phyloP scores from a whole-genome alignment of 345 rosid genomes.

The Physaria fendleri region DNA sequence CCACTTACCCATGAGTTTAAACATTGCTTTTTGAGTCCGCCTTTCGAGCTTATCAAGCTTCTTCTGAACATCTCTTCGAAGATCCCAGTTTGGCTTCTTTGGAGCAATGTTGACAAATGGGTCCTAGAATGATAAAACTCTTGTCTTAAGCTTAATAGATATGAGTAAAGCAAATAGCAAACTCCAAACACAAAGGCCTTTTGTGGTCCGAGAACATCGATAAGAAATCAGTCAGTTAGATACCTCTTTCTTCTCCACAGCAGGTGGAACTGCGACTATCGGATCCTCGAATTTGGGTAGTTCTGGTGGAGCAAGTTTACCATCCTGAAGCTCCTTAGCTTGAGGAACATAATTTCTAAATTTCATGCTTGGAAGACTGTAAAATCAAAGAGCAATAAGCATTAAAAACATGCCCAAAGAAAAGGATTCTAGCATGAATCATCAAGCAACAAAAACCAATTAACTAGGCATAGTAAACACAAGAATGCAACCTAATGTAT shows the following conservation, averaged over 20 bases:
- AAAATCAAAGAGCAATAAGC: constrained; percentile 2
- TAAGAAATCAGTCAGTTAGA: not conserved
- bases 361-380: constrained; percentile 65
- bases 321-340: constrained; percentile 83
- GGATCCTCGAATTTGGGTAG: constrained; percentile 92
- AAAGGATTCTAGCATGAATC: not conserved
- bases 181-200: not conserved
- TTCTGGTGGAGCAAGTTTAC: constrained; percentile 76
- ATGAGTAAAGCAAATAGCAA: not conserved
- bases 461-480: not conserved
- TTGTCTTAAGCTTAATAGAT: not conserved
- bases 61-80: constrained; percentile 87
- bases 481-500: not conserved
- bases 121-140: constrained; percentile 42
- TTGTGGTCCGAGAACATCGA: not conserved
- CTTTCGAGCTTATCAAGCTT: constrained; percentile 94
- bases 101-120: constrained; percentile 96
- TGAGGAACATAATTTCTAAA: constrained; percentile 97
- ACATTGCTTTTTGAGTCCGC: constrained; percentile 77
- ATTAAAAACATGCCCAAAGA: not conserved
- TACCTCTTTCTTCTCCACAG: constrained; percentile 64
- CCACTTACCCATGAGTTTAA: constrained; percentile 71
- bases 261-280: constrained; percentile 49
- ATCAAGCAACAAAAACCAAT: not conserved
- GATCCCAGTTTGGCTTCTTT: constrained; percentile 97